Base-by-base conservation (phyloP, 73 alveolate genomes). In the Paramecium caudatum region DNA sequence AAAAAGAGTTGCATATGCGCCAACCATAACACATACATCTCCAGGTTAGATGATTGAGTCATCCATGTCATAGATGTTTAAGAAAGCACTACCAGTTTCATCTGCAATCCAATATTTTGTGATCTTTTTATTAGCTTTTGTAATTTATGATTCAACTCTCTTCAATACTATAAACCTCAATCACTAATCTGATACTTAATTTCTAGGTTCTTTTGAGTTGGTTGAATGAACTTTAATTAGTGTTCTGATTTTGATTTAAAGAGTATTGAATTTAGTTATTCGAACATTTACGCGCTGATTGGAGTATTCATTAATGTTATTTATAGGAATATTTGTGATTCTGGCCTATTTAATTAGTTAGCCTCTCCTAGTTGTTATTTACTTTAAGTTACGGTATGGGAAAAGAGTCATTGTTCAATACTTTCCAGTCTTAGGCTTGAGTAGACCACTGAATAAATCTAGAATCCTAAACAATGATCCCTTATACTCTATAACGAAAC, bases 71-170 rank as follows among this genome's bases (percentile, higher is more conserved):
- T 37, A 25, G 1, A 74, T 2, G 43, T 74, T 74, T n/a, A 74
- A 12, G 43, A 15, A 43, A 34, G 63, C 63, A 36, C 63, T 36
- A 25, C 37, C 86, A 21, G 65, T 34, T 23, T 39, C 33, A 69
- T 69, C 63, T 21, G 86, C 86, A 7, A 69, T 69, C 86, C 36
- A 69, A 69, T 36, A 32, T 8, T 69, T 69, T 69, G 86, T 69
- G 15, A 69, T 32, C 27, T 33, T 36, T 45, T 45, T 4, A 43
- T 69, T 3, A 15, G 5, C 9, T 69, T 9, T 12, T 34, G 70
- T 48, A 9, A 12, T 7, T n/a, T 16, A 12, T 48, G 7, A 48
- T 10, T 69, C 63, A 2, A 74, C 5, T 41, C 9, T 21, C n/a
- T 74, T 39, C 12, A 74, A 23, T 19, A 74, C 47, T 21, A 74